Percentiles rank a stretch among this genome's conserved stretches.
These are phyloP conservation scores for Capsella bursapastoris DNA, from an alignment of 345 rosid species.

Conservation along the genomic window DNA sequence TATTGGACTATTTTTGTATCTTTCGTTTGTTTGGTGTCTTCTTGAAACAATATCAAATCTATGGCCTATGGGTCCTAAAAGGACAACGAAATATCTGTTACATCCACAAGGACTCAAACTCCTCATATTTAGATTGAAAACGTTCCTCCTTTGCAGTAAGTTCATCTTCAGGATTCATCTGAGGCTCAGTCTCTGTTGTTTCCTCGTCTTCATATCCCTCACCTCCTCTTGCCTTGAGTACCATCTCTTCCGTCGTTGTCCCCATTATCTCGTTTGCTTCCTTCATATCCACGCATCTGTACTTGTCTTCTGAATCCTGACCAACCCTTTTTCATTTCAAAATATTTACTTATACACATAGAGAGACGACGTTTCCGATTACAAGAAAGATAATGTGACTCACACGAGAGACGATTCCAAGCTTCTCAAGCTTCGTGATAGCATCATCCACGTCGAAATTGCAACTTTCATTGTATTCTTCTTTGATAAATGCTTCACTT, in stretches of 20 bases:
- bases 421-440: conserved; percentile 63
- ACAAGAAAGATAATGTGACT: conserved; percentile 21
- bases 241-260: conserved; percentile 76
- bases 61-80: not conserved
- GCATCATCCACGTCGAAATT: conserved; percentile 89
- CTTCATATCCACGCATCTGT: conserved; percentile 53
- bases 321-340: conserved; percentile 5
- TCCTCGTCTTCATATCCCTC: conserved; percentile 34
- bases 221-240: conserved; percentile 59
- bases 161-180: conserved; percentile 32
- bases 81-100: conserved; percentile 5
- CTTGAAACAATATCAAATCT: conserved; percentile 1
- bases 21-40: not conserved
- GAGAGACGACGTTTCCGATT: not conserved
- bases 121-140: conserved; percentile 1
- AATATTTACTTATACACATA: not conserved
- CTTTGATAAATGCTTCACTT: conserved; percentile 63
- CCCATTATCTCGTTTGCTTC: conserved; percentile 76
- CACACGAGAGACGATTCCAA: conserved; percentile 65
- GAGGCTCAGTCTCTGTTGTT: conserved; percentile 7
- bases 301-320: conserved; percentile 62
- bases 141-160: conserved; percentile 33
- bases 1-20: conserved; percentile 15
- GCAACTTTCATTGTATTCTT: conserved; percentile 60
- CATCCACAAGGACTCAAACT: conserved; percentile 38